Base-by-base conservation (phyloP, 805 yeast genomes). In the Kodamaea kaohsiungensis region DNA sequence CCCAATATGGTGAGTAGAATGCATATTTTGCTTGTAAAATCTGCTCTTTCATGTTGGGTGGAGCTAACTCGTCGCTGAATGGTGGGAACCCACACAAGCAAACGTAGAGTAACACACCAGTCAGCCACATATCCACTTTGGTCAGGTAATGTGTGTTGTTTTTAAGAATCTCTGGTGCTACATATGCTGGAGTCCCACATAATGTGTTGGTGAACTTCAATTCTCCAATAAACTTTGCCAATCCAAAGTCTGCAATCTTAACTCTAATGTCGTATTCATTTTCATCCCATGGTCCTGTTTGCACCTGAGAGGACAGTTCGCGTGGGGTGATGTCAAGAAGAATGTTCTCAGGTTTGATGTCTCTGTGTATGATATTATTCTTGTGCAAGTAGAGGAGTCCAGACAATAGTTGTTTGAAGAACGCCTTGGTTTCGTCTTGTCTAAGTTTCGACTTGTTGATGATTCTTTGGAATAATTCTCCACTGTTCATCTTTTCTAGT, bases 101-200 rank as follows among this genome's bases (percentile, higher is more conserved):
- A 1, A 88, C 91, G 57, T 89, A 89, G 13, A 88, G 67, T 46
- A 89, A 75, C 1, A 88, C 93, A 2, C 95, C 96, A 7, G 88
- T 80, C 64, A 90, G 87, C 96, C 96, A 89, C 66, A 89, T 69
- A 66, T 89, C 96, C 10, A 86, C 91, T 45, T 87, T 82, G 37
- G 87, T 86, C 35, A 88, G 79, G 61, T 89, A 89, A 59, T 78
- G 76, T 33, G 86, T 67, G 40, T 75, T 71, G 67, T 85, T 84
- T 13, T 67, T 75, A 27, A 83, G 62, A 6, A 89, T 87, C 63
- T 89, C 96, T 0, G 96, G 96, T 0, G 95, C 95, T 16, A 89
- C 95, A 64, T 89, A 89, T 0, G 93, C 91, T 0, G 96, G 96
- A 0, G 96, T 89, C 1, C 96, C 96, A 70, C 96, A 89, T 42